These are phyloP conservation scores for Lyophyllum semitale DNA, from an alignment of 768 basidiomycete species.

Conservation along the genomic window DNA sequence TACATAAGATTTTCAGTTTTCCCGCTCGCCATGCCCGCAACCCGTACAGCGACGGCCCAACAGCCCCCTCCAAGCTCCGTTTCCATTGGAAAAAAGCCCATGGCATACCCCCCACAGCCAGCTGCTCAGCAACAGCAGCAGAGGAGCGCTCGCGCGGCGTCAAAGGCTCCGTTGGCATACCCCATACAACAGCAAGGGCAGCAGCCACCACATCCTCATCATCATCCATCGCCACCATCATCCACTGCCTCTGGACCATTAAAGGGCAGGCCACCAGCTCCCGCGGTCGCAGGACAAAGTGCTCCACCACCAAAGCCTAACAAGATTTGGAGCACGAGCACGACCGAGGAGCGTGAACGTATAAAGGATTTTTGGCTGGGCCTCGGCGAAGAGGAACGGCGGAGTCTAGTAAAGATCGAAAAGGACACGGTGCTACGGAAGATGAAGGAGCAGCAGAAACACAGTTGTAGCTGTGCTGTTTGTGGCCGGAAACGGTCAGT, in stretches of 20 bases:
- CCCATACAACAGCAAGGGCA: slow-evolving; percentile 33
- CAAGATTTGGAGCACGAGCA: slow-evolving; percentile 95
- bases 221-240: slow-evolving; percentile 51
- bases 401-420: slow-evolving; percentile 94
- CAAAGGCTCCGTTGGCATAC: slow-evolving; percentile 47
- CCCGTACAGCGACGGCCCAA: slow-evolving; percentile 25
- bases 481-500: slow-evolving; percentile 95
- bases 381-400: slow-evolving; percentile 87
- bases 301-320: slow-evolving; percentile 49
- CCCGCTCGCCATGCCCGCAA: slow-evolving; percentile 26
- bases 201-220: slow-evolving; percentile 34
- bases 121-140: slow-evolving; percentile 37
- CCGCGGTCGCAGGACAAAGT: slow-evolving; percentile 30
- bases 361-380: slow-evolving; percentile 99
- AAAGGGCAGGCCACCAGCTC: slow-evolving; percentile 37
- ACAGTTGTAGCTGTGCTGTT: slow-evolving; percentile 93
- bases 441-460: slow-evolving; percentile 99
- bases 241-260: slow-evolving; percentile 35
- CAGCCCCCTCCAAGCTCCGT: slow-evolving; percentile 68
- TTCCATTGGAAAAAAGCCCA: slow-evolving; percentile 91
- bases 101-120: slow-evolving; percentile 63
- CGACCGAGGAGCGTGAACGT: slow-evolving; percentile 90
- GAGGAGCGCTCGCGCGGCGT: slow-evolving; percentile 48
- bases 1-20: slow-evolving; percentile 29
- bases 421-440: slow-evolving; percentile 96